Conservation (phyloP, 495 filamentous ascomycete genomes). For the Geopyxis carbonaria region DNA sequence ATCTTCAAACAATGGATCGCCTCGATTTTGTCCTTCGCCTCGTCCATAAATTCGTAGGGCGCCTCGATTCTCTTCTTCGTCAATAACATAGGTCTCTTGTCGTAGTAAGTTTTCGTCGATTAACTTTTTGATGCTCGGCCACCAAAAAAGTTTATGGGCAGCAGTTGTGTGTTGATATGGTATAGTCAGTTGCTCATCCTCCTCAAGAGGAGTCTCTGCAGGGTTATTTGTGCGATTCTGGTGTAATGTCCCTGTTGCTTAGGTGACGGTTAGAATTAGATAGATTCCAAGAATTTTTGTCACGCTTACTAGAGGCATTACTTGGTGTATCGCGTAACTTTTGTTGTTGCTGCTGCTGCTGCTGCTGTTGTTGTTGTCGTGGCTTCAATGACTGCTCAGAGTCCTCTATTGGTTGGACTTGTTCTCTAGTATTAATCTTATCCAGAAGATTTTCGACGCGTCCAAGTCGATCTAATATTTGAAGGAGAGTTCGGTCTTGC, state of each 20-base stretch:
- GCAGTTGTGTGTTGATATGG: slow-evolving; percentile 51
- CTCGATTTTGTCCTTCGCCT: slow-evolving; percentile 43
- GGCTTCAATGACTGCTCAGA: neutral
- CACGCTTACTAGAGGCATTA: too few relatives aligned
- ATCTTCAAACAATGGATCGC: slow-evolving; percentile 4
- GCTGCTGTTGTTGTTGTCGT: neutral
- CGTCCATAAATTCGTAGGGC: slow-evolving; percentile 59
- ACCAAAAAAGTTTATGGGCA: slow-evolving; percentile 48
- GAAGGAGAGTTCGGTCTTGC: slow-evolving; percentile 24
- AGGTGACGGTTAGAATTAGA: too few relatives aligned
- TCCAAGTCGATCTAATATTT: slow-evolving; percentile 24
- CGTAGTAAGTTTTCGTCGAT: slow-evolving; percentile 26
- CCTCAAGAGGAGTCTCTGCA: slow-evolving; percentile 17
- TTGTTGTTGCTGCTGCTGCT: neutral
- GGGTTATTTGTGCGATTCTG: slow-evolving; percentile 10
- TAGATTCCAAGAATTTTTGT: too few relatives aligned
- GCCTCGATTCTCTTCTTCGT: slow-evolving; percentile 58
- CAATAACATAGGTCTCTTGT: slow-evolving; percentile 36
- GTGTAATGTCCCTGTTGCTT: too few relatives aligned
- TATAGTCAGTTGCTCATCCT: slow-evolving; percentile 35
- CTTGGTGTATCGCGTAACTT: neutral
- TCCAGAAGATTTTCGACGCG: slow-evolving; percentile 22
- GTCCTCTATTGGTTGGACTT: neutral
- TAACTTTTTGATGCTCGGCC: slow-evolving; percentile 40
- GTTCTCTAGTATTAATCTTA: slow-evolving; percentile 12